These are phyloP conservation scores for Coniochaeta sp. DNA, from an alignment of 2,329 filamentous ascomycete species.

Conservation along the genomic window DNA sequence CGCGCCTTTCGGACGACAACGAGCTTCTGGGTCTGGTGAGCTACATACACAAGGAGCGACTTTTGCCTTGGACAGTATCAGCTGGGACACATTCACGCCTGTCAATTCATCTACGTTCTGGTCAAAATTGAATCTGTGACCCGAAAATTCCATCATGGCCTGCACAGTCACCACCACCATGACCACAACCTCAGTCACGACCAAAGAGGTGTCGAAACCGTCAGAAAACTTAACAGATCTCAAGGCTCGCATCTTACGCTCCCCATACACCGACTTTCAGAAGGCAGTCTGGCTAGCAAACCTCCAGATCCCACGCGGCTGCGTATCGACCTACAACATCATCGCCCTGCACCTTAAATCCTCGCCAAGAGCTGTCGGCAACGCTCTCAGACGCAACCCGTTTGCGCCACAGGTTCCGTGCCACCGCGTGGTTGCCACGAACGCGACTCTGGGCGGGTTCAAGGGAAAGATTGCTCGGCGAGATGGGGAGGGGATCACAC, in stretches of 20 bases:
- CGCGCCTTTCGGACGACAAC: background rate
- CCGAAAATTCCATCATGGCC: background rate
- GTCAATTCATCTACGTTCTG: background rate
- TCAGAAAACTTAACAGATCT: background rate
- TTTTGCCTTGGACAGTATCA: background rate
- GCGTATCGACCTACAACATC: constrained; percentile 70
- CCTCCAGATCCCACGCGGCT: constrained; percentile 68
- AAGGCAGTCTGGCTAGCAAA: constrained; percentile 63
- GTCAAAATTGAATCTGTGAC: background rate
- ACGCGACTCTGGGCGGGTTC: constrained; percentile 64
- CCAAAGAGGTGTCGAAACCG: background rate
- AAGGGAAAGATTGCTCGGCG: constrained; percentile 54
- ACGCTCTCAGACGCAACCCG: constrained; percentile 69
- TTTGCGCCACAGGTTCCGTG: constrained; percentile 79
- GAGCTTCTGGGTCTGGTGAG: background rate
- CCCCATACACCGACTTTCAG: constrained; percentile 42
- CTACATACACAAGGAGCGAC: background rate
- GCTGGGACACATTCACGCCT: background rate
- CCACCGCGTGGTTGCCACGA: constrained; percentile 70
- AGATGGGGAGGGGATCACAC: constrained; percentile 50
- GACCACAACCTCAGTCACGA: background rate
- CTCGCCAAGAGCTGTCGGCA: constrained; percentile 70
- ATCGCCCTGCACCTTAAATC: constrained; percentile 61
- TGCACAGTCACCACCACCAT: background rate
- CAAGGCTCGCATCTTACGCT: constrained; percentile 22